These are phyloP conservation scores for Macrophomina tecta DNA, from an alignment of 2,329 filamentous ascomycete genomes.

Conservation along the genomic window DNA sequence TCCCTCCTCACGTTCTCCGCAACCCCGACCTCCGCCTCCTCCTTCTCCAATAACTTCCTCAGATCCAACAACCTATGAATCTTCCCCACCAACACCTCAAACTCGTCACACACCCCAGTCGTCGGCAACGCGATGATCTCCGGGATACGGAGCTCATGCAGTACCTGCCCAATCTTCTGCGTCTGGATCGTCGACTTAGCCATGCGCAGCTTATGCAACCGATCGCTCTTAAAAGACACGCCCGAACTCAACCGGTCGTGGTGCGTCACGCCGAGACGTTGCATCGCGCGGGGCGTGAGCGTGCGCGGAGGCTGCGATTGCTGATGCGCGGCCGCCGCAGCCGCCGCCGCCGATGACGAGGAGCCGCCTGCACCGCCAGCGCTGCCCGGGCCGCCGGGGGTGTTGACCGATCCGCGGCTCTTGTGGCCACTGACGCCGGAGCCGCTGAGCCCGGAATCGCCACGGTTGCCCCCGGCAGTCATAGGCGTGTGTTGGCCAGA, in stretches of 20 bases:
- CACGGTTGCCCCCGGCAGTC: constrained; percentile 38
- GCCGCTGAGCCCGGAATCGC: constrained; percentile 45
- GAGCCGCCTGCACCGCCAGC: constrained; percentile 48
- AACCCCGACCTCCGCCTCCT: constrained; percentile 71
- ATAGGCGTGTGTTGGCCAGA: constrained; percentile 34
- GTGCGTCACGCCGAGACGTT: constrained; percentile 81
- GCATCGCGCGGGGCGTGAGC: constrained; percentile 63
- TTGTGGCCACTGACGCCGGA: constrained; percentile 28
- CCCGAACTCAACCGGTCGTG: constrained; percentile 86
- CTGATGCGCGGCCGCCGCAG: constrained; percentile 35
- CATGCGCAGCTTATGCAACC: constrained; percentile 77
- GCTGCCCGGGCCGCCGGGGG: constrained; percentile 42
- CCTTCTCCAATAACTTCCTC: constrained; percentile 76
- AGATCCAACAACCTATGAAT: constrained; percentile 74
- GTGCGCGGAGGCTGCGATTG: constrained; percentile 48
- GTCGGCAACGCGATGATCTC: constrained; percentile 76
- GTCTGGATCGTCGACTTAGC: constrained; percentile 80
- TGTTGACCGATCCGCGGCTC: constrained; percentile 37
- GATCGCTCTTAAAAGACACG: constrained; percentile 87
- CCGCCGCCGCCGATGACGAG: constrained; percentile 33
- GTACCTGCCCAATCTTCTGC: constrained; percentile 73
- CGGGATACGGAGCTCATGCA: constrained; percentile 74
- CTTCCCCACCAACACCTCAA: constrained; percentile 71
- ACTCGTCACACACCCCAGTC: constrained; percentile 70
- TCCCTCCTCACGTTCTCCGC: constrained; percentile 45